Percentiles rank a stretch among this genome's conserved stretches.
Evolutionary conservation across 192 early-diverging fungal genomes (phyloP).

Genomic region (Linnemannia hyalina): DNA sequence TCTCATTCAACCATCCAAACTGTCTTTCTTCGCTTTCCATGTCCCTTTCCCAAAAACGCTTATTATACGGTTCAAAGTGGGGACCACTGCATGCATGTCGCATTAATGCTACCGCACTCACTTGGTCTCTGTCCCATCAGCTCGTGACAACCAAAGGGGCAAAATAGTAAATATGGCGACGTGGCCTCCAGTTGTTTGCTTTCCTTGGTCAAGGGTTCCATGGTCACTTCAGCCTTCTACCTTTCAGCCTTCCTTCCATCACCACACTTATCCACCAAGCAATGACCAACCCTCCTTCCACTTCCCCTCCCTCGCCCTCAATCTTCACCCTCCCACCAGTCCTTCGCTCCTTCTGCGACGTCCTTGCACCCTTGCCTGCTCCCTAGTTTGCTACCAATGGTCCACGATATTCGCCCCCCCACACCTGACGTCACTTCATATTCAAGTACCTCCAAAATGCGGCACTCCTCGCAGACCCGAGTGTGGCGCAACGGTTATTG

Average conservation of each 20-base stretch:
- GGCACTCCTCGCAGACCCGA: not conserved
- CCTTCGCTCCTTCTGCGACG: not conserved
- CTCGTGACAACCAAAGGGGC: too few species aligned
- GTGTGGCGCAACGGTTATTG: not conserved
- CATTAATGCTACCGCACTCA: too few species aligned
- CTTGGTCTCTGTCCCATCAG: too few species aligned
- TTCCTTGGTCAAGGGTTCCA: too few species aligned
- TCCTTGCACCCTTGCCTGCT: not conserved
- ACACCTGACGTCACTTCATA: not conserved
- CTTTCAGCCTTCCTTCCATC: not conserved
- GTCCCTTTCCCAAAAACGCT: not conserved
- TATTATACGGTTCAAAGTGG: too few species aligned
- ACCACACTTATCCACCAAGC: not conserved
- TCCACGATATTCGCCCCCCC: slow-evolving; percentile 2
- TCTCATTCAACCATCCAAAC: not conserved
- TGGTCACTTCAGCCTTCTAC: too few species aligned
- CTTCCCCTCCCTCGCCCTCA: not conserved
- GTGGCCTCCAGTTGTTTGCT: too few species aligned
- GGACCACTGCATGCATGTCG: too few species aligned
- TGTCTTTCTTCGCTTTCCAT: not conserved
- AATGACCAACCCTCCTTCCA: too few species aligned
- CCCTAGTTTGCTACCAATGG: slow-evolving; percentile 11
- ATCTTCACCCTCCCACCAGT: slow-evolving; percentile 11
- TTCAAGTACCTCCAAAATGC: not conserved
- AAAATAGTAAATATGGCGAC: too few species aligned